These are phyloP conservation scores for Fusarium pseudocircinatum DNA, from an alignment of 2,329 filamentous ascomycete species.

Conservation along the genomic window DNA sequence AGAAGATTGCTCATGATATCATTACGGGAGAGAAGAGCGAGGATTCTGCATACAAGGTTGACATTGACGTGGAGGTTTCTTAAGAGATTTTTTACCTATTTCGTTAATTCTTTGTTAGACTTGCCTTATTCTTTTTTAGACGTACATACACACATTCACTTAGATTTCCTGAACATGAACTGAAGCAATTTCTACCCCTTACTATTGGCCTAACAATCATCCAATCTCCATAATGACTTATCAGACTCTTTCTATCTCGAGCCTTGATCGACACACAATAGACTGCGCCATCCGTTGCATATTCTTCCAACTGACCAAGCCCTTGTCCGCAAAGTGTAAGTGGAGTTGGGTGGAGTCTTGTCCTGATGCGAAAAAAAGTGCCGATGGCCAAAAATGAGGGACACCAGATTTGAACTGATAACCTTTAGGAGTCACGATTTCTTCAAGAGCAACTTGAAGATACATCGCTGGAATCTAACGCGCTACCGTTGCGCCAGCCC, in stretches of 20 bases:
- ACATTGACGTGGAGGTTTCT: background rate
- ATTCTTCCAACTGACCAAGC: background rate
- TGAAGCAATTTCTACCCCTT: background rate
- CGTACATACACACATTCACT: background rate
- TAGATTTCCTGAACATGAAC: background rate
- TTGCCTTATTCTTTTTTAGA: background rate
- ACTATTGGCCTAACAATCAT: too few relatives aligned
- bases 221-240: background rate
- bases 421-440: slow-evolving; percentile 2
- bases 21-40: background rate
- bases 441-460: background rate
- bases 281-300: accelerated
- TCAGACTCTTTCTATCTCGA: too few relatives aligned
- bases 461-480: background rate
- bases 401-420: slow-evolving; percentile 16
- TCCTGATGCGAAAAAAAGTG: background rate
- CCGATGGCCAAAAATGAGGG: background rate
- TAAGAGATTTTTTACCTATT: background rate
- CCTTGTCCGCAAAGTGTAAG: background rate
- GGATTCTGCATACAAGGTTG: background rate
- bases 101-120: background rate
- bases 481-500: slow-evolving; percentile 12
- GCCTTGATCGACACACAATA: too few relatives aligned
- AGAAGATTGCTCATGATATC: slow-evolving; percentile 34
- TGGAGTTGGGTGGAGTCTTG: background rate